Base-by-base conservation (phyloP, 225 moss, liverwort and hornwort species). In the Lunularia cruciata region DNA sequence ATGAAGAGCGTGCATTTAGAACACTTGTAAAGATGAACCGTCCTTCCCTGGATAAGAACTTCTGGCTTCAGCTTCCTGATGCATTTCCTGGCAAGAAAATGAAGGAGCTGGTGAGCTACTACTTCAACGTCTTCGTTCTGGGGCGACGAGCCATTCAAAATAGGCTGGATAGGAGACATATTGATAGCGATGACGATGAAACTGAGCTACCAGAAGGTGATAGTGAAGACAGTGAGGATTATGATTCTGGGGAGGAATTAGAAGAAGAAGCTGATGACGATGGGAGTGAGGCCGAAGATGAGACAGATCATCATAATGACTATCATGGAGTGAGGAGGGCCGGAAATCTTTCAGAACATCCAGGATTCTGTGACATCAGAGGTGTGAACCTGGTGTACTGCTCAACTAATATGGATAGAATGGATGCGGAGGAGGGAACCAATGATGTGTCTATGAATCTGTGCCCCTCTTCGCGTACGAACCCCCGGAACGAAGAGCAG, bases 101-200 rank as follows among this genome's bases (percentile, higher is more conserved):
- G 76, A 80, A 65, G 45, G 89, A 92, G n/a, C 70, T 92, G 32
- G 88, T 87, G 5, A 95, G 95, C 40, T 95, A 86, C 33, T 95
- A 95, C 47, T 95, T 92, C 62, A 95, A 95, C 13, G 92, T 95
- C 25, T 90, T 90, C 36, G 57, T 95, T 33, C 69, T 90, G 68
- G 78, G 78, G 43, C 73, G 89, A 27, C 84, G 95, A 57, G 95
- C 90, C 6, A 76, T 95, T 2, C 95, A 95, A 65, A 95, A 95
- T 83, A 86, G 95, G 49, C 64, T 84, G 27, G 82, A 78, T 39
- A n/a, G 16, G 1, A 72, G 68, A 31, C 86, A 87, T 60, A 69
- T 84, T 36, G 92, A 95, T 75, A 95, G 95, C 57, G 95, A 95
- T 60, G 94, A 95, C 60, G 94, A 95, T 16, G 91, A 95, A 56